Conservation (phyloP, 495 filamentous ascomycete genomes). For the Penicillium paradoxum region DNA sequence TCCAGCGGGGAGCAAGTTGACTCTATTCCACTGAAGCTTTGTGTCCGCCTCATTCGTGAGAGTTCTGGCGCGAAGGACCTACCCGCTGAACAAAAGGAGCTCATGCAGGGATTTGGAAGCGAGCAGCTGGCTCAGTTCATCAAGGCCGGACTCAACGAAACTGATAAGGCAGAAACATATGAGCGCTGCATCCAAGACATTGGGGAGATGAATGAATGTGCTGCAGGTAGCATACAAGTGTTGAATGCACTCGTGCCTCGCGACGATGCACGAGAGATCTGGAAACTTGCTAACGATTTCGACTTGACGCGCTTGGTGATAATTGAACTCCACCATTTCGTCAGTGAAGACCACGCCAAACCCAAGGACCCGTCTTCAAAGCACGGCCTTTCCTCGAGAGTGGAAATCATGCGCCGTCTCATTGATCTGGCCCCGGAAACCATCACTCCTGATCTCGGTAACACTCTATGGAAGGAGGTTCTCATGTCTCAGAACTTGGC, state of each 20-base stretch:
- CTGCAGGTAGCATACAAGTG: slow-evolving; percentile 68
- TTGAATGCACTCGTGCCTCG: slow-evolving; percentile 54
- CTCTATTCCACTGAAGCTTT: slow-evolving; percentile 42
- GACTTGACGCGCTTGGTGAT: slow-evolving; percentile 49
- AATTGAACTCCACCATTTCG: slow-evolving; percentile 44
- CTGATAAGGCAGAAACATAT: slow-evolving; percentile 50
- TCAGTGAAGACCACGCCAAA: slow-evolving; percentile 36
- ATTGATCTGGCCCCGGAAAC: slow-evolving; percentile 54
- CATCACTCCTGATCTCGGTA: slow-evolving; percentile 56
- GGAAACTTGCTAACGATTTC: slow-evolving; percentile 49
- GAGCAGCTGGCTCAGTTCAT: slow-evolving; percentile 50
- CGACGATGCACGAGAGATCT: slow-evolving; percentile 43
- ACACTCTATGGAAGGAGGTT: slow-evolving; percentile 61
- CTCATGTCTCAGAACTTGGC: slow-evolving; percentile 55
- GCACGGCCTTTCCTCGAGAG: slow-evolving; percentile 45
- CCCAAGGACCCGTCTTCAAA: slow-evolving; percentile 32
- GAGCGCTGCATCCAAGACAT: slow-evolving; percentile 56
- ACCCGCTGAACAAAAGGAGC: slow-evolving; percentile 35
- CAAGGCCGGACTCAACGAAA: slow-evolving; percentile 43
- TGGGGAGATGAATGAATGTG: slow-evolving; percentile 47
- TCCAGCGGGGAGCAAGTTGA: slow-evolving; percentile 22
- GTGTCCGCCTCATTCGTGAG: slow-evolving; percentile 64
- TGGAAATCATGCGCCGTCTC: slow-evolving; percentile 53
- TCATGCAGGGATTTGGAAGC: slow-evolving; percentile 56
- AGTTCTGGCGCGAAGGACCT: slow-evolving; percentile 42